Percentiles rank a stretch among this genome's conserved stretches.
Evolutionary conservation across 306 rosid species (phyloP).

Genomic region (Castanospermum australe): DNA sequence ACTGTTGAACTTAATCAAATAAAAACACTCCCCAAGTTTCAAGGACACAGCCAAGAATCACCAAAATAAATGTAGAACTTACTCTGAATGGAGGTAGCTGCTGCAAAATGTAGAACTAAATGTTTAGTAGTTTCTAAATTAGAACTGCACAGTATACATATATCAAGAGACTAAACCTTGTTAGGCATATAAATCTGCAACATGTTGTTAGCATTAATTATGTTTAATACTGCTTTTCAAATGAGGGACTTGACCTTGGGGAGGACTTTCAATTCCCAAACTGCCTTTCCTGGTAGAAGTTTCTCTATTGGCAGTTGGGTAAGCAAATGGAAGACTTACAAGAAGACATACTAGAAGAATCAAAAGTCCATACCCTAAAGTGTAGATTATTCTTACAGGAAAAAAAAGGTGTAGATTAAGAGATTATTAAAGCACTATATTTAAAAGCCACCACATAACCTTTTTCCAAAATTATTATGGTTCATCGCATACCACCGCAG

Average conservation of each 20-base stretch:
- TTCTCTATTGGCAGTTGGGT: neutral
- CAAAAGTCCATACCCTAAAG: neutral
- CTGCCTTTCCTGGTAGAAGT: neutral
- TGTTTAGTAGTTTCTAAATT: neutral
- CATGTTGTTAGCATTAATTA: neutral
- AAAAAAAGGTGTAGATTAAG: no score
- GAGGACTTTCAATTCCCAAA: neutral
- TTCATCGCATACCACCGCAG: neutral
- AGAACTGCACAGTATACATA: neutral
- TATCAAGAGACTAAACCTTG: neutral
- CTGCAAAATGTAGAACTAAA: neutral
- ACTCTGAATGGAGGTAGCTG: neutral
- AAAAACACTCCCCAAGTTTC: neutral
- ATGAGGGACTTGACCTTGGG: neutral
- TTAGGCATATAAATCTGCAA: neutral
- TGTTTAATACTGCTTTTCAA: neutral
- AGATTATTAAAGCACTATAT: neutral
- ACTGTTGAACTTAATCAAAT: neutral
- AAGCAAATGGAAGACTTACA: neutral
- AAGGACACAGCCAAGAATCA: neutral
- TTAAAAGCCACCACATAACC: neutral
- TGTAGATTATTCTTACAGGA: no score
- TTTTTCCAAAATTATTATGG: neutral
- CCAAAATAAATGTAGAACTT: constrained; percentile 5
- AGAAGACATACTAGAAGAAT: neutral